These are phyloP conservation scores for Globisporangium megalacanthum DNA, from an alignment of 352 stramenopile species.

Conservation along the genomic window DNA sequence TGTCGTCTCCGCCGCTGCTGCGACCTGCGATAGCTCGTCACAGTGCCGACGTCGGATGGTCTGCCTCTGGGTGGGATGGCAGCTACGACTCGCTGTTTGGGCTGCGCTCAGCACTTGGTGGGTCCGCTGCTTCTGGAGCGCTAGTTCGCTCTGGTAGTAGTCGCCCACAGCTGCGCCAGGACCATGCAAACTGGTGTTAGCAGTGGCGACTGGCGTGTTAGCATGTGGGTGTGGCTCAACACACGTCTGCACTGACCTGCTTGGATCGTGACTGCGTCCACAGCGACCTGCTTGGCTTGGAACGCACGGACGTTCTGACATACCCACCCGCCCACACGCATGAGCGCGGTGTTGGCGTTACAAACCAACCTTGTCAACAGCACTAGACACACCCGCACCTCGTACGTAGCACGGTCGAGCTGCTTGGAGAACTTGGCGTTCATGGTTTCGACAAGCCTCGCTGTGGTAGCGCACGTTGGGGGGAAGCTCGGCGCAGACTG, in stretches of 20 bases:
- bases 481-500: conserved; percentile 18
- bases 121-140: conserved; percentile 23
- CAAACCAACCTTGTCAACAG: too few species aligned
- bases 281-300: conserved; percentile 26
- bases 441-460: conserved; percentile 21
- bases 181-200: not conserved
- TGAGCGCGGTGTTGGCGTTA: too few species aligned
- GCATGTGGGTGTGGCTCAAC: too few species aligned
- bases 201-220: not conserved
- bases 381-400: conserved; percentile 20
- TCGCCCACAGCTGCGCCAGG: conserved; percentile 25
- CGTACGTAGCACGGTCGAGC: conserved; percentile 24
- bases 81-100: not conserved
- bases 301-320: conserved; percentile 36
- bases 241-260: conserved; percentile 16
- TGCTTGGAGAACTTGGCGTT: conserved; percentile 36
- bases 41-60: too few species aligned
- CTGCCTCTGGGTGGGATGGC: not conserved
- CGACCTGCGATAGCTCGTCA: not conserved
- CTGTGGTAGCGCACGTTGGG: conserved; percentile 16
- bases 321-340: not conserved
- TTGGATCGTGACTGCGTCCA: conserved; percentile 32
- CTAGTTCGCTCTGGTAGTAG: conserved; percentile 33
- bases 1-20: conserved; percentile 17
- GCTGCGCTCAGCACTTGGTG: conserved; percentile 23